A percentile compares a stretch with the other conserved stretches of the same genome.
Evolutionary conservation across 2,329 filamentous ascomycete species (phyloP).

Genomic region (Neofusicoccum umdonicola): DNA sequence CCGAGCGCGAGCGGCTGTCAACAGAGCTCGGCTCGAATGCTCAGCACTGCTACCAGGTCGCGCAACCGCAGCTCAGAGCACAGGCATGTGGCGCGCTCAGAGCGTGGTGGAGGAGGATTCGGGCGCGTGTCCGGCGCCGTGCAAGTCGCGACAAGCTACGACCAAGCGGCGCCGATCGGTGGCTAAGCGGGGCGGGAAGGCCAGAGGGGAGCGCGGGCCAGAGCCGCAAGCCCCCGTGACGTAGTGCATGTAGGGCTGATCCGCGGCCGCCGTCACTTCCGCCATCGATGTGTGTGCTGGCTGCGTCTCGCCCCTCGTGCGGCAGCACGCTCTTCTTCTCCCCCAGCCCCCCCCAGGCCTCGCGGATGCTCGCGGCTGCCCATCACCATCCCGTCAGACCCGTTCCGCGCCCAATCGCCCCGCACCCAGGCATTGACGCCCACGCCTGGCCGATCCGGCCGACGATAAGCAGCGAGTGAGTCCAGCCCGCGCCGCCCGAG

Average conservation of each 20-base stretch:
- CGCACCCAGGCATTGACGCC: neutral
- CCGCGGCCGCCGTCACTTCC: neutral
- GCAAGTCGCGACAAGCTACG: constrained; percentile 12
- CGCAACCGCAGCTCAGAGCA: neutral
- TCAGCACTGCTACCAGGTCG: neutral
- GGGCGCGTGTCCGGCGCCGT: no score
- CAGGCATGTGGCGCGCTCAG: neutral
- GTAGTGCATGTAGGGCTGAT: constrained; percentile 12
- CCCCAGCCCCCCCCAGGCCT: neutral
- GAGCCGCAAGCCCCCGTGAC: constrained; percentile 12
- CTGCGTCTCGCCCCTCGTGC: neutral
- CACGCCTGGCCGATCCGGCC: neutral
- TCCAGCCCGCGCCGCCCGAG: neutral
- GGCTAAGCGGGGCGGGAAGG: neutral
- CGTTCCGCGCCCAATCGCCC: neutral
- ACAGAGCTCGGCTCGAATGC: neutral
- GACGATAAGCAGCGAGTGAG: neutral
- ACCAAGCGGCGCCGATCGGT: constrained; percentile 10
- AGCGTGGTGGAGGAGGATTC: no score
- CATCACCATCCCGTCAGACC: neutral
- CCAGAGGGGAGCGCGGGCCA: neutral
- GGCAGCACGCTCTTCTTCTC: neutral
- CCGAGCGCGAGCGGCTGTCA: neutral
- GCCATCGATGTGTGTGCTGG: neutral
- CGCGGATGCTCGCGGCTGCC: constrained; percentile 15